Conservation (phyloP, 1,284 basidiomycete species). For the Mycosarcoma maydis region DNA sequence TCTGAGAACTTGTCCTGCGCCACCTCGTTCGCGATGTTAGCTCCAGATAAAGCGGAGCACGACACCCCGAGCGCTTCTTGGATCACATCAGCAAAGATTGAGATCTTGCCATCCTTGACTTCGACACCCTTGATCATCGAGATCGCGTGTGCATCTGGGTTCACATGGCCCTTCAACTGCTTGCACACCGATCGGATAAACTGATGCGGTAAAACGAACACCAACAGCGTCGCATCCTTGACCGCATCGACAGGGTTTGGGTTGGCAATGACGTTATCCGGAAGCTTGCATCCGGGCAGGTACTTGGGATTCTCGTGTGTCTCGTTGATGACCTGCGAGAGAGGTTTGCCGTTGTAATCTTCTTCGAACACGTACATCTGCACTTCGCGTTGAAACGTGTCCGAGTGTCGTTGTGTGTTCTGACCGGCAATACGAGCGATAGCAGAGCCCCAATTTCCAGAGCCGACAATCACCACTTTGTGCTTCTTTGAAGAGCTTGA, state of each 20-base stretch:
- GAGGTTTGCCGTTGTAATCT: conserved; percentile 69
- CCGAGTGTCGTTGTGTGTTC: conserved; percentile 69
- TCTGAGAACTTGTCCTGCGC: conserved; percentile 71
- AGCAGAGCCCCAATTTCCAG: conserved; percentile 70
- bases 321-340: conserved; percentile 72
- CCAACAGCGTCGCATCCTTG: conserved; percentile 71
- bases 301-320: conserved; percentile 72
- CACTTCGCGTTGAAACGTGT: conserved; percentile 61
- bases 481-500: conserved; percentile 67
- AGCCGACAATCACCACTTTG: conserved; percentile 72
- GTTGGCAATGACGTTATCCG: conserved; percentile 71
- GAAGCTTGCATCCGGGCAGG: conserved; percentile 71
- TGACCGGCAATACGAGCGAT: conserved; percentile 71
- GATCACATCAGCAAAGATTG: conserved; percentile 73
- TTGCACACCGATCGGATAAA: conserved; percentile 66
- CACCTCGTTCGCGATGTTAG: conserved; percentile 74
- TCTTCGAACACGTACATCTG: conserved; percentile 65
- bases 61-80: conserved; percentile 70
- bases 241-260: conserved; percentile 70
- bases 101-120: conserved; percentile 69
- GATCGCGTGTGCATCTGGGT: conserved; percentile 63
- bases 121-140: conserved; percentile 68
- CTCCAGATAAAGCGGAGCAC: conserved; percentile 72
- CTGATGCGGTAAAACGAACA: conserved; percentile 72
- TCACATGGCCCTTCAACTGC: conserved; percentile 60